Conservation (phyloP, 2,329 filamentous ascomycete species). For the Ceratocystis harringtonii region DNA sequence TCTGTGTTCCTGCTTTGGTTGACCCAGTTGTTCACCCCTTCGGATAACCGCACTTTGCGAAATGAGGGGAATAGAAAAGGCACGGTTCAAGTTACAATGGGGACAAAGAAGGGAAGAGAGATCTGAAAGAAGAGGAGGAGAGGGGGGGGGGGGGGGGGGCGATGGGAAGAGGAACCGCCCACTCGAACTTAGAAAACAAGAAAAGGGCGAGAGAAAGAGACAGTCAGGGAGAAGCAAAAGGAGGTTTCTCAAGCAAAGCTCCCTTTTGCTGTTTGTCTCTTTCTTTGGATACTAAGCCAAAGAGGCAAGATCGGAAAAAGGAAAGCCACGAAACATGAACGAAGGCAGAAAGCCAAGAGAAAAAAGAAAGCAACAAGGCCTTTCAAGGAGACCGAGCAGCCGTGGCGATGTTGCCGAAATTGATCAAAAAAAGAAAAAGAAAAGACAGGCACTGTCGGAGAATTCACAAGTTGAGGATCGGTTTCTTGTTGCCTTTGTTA, state of each 20-base stretch:
- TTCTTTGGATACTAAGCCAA: neutral
- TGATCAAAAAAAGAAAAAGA: neutral
- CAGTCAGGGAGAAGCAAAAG: neutral
- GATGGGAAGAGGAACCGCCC: neutral
- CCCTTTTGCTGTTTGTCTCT: neutral
- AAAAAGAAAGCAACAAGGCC: neutral
- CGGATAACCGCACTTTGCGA: neutral
- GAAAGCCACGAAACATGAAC: neutral
- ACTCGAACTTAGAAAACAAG: neutral
- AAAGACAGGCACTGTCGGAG: neutral
- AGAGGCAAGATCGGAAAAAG: neutral
- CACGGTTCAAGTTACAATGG: conserved; percentile 4
- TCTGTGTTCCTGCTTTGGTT: neutral
- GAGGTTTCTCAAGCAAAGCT: neutral
- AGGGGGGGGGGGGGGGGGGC: neutral
- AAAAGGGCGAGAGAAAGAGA: neutral
- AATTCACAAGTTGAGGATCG: neutral
- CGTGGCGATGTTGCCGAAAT: neutral
- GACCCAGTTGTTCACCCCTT: neutral
- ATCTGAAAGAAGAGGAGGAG: neutral
- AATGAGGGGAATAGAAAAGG: conserved; percentile 4
- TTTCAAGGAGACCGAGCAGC: too few relatives aligned
- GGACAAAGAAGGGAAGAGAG: neutral
- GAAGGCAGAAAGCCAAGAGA: neutral
- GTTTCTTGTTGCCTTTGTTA: neutral